Conservation (phyloP, 2,329 filamentous ascomycete genomes). For the Huntiella moniliformis region DNA sequence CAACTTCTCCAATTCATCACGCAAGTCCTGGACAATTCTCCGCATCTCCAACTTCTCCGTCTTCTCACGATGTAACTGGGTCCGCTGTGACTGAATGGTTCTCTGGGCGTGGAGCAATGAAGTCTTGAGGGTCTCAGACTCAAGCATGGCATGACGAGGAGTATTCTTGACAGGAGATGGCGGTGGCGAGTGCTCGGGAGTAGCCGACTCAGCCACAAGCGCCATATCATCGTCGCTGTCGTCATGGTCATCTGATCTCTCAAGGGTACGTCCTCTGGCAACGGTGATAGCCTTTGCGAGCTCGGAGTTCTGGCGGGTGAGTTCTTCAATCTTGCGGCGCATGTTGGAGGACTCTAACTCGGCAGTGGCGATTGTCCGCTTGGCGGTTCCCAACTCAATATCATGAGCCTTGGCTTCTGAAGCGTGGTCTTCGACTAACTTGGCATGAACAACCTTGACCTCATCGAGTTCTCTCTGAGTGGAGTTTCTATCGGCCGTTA, state of each 20-base stretch:
- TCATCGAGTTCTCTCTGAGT: slow-evolving; percentile 83
- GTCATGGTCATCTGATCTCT: slow-evolving; percentile 41
- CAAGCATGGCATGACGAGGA: slow-evolving; percentile 76
- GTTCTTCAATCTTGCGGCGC: slow-evolving; percentile 71
- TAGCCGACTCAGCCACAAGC: slow-evolving; percentile 47
- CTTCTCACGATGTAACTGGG: slow-evolving; percentile 92
- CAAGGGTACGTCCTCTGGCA: slow-evolving; percentile 46
- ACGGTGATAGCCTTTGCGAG: slow-evolving; percentile 67
- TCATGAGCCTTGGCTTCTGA: slow-evolving; percentile 67
- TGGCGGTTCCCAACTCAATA: slow-evolving; percentile 67
- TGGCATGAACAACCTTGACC: slow-evolving; percentile 60
- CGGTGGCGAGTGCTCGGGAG: slow-evolving; percentile 79
- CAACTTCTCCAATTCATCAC: slow-evolving; percentile 69
- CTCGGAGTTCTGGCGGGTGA: slow-evolving; percentile 78
- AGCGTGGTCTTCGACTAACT: slow-evolving; percentile 63
- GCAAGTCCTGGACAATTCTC: slow-evolving; percentile 83
- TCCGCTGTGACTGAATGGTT: slow-evolving; percentile 90
- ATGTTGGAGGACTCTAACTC: slow-evolving; percentile 64
- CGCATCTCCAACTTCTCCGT: slow-evolving; percentile 94
- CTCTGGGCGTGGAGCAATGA: slow-evolving; percentile 87
- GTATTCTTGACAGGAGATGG: slow-evolving; percentile 73
- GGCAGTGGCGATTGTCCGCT: slow-evolving; percentile 57
- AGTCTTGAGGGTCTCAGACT: slow-evolving; percentile 86
- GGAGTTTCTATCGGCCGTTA: slow-evolving; percentile 56
- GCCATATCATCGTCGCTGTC: slow-evolving; percentile 44